These are phyloP conservation scores for Entomortierella chlamydospora DNA, from an alignment of 192 early-diverging fungal genomes.

Conservation along the genomic window DNA sequence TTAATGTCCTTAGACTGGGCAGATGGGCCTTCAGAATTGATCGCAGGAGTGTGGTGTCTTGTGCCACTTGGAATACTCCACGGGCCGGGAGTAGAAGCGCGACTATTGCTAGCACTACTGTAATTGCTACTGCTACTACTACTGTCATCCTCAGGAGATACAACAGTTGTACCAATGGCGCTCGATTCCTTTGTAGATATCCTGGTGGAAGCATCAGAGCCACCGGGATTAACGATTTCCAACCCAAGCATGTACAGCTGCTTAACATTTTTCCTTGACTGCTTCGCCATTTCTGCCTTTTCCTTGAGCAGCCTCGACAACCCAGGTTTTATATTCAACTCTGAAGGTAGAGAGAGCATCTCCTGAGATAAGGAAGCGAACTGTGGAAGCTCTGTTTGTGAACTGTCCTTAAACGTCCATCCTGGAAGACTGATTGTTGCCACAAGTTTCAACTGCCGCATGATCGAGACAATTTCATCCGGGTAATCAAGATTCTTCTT, in stretches of 20 bases:
- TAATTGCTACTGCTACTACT: background rate
- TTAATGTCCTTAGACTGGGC: background rate
- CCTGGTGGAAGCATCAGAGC: no score
- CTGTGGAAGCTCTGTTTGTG: conserved; percentile 18
- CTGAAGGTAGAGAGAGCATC: conserved; percentile 19
- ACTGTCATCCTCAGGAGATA: no score
- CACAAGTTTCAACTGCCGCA: conserved; percentile 30
- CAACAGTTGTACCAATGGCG: no score
- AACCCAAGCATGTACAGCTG: background rate
- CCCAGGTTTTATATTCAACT: conserved; percentile 2
- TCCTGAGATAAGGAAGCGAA: conserved; percentile 41
- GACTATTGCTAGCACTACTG: background rate
- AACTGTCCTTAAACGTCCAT: conserved; percentile 19
- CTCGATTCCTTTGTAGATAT: no score
- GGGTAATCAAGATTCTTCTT: conserved; percentile 15
- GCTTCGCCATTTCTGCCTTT: conserved; percentile 9
- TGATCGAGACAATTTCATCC: conserved; percentile 7
- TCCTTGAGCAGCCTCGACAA: conserved; percentile 15
- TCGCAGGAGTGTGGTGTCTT: background rate
- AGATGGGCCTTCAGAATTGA: conserved; percentile 3
- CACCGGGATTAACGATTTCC: background rate
- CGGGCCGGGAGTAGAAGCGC: background rate
- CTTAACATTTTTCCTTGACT: conserved; percentile 13
- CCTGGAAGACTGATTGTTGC: conserved; percentile 29
- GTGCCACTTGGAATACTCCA: background rate